phyloP scores from a whole-genome alignment of 225 moss, liverwort and hornwort species.

The Polytrichum formosum region DNA sequence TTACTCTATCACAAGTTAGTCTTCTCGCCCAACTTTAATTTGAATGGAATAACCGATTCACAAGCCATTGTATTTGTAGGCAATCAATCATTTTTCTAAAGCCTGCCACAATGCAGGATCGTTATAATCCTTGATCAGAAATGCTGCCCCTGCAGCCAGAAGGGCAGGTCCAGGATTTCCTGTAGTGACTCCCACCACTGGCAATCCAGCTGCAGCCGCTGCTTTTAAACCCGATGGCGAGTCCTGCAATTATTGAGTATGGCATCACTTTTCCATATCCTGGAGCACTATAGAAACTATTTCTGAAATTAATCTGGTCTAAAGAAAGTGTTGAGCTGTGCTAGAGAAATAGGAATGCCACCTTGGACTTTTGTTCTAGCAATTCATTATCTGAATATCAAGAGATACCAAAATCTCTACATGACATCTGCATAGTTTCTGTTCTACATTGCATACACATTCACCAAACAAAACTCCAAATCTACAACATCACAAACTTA shows the following conservation, averaged over 20 bases:
- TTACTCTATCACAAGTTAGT: too few species aligned
- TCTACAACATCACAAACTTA: too few species aligned
- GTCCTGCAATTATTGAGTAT: slow-evolving; percentile 47
- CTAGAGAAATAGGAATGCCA: neutral
- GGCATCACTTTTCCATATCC: neutral
- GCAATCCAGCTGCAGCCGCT: slow-evolving; percentile 69
- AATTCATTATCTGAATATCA: too few species aligned
- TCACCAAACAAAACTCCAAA: too few species aligned
- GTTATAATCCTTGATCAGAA: slow-evolving; percentile 60
- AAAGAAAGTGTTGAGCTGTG: neutral
- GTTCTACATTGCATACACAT: too few species aligned
- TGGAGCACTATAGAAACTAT: neutral
- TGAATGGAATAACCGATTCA: too few species aligned
- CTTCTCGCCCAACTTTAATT: too few species aligned
- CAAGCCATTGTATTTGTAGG: too few species aligned
- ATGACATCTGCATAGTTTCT: too few species aligned
- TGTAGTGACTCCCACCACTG: slow-evolving; percentile 78
- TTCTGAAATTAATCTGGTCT: neutral
- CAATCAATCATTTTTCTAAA: slow-evolving; percentile 29
- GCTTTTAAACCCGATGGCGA: slow-evolving; percentile 76
- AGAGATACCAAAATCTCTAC: too few species aligned
- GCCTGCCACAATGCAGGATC: slow-evolving; percentile 71
- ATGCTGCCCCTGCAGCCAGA: slow-evolving; percentile 71
- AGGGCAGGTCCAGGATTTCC: slow-evolving; percentile 66
- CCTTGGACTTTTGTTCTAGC: too few species aligned